Evolutionary conservation across 2,329 filamentous ascomycete species (phyloP).

Genomic region (Calonectria fujianensis): DNA sequence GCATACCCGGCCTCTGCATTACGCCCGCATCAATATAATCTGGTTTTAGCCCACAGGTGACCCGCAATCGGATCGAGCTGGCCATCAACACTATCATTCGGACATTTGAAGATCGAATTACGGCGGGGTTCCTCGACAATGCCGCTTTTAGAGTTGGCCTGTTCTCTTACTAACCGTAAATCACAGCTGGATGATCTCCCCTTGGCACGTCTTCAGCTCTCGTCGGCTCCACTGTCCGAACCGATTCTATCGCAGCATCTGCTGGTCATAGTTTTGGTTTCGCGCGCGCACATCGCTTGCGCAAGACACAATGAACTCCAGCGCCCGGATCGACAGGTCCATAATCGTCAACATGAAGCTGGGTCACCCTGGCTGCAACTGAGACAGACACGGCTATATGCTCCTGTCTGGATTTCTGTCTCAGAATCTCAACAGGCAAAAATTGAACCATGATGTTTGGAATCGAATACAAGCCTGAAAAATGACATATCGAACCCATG

Average conservation of each 20-base stretch:
- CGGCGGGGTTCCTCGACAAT: constrained; percentile 1
- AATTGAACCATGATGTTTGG: constrained; percentile 35
- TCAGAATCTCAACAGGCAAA: constrained; percentile 30
- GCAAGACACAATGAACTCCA: background rate
- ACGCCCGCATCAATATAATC: background rate
- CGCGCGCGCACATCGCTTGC: constrained; percentile 4
- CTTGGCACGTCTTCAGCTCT: background rate
- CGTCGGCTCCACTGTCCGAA: background rate
- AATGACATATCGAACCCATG: constrained; percentile 45
- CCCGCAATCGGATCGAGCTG: constrained; percentile 12
- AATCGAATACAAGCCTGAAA: constrained; percentile 45
- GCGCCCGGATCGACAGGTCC: constrained; percentile 1
- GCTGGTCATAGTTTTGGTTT: background rate
- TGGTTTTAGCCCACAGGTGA: background rate
- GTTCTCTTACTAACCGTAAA: background rate
- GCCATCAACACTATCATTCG: constrained; percentile 1
- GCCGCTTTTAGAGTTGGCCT: constrained; percentile 6
- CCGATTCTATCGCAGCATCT: background rate
- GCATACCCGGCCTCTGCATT: constrained; percentile 10
- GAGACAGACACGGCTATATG: constrained; percentile 1
- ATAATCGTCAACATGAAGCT: background rate
- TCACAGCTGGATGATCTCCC: background rate
- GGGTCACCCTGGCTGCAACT: background rate
- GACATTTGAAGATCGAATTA: constrained; percentile 18
- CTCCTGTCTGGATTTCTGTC: constrained; percentile 6